phyloP scores from a whole-genome alignment of 2,329 filamentous ascomycete genomes.

The Helminthosporium solani region DNA sequence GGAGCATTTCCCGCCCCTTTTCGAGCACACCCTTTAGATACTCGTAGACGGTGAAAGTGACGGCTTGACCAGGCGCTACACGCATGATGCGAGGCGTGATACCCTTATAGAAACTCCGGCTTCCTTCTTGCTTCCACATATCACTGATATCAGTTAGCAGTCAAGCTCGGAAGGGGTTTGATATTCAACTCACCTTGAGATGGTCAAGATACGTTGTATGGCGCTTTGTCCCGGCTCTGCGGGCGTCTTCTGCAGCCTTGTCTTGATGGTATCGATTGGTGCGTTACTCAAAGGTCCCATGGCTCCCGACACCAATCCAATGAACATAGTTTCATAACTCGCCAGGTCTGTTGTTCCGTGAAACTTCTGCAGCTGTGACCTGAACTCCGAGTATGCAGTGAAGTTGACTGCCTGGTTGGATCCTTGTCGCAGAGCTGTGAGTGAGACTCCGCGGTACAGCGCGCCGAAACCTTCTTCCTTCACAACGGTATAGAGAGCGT shows the following conservation, averaged over 20 bases:
- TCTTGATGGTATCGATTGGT: slow-evolving; percentile 99
- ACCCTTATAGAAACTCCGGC: slow-evolving; percentile 97
- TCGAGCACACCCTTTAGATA: slow-evolving; percentile 53
- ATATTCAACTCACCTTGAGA: slow-evolving; percentile 61
- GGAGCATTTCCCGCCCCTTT: slow-evolving; percentile 48
- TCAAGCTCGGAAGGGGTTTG: too few species aligned
- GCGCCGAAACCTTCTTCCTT: slow-evolving; percentile 86
- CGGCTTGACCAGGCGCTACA: slow-evolving; percentile 90
- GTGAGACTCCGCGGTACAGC: slow-evolving; percentile 87
- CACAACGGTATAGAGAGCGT: slow-evolving; percentile 80
- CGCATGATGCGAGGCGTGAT: slow-evolving; percentile 98
- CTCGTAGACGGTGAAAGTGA: slow-evolving; percentile 64
- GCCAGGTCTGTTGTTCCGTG: slow-evolving; percentile 77
- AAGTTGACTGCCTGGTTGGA: slow-evolving; percentile 96
- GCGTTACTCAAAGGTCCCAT: slow-evolving; percentile 97
- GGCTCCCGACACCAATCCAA: slow-evolving; percentile 87
- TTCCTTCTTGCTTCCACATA: slow-evolving; percentile 78
- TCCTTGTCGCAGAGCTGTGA: slow-evolving; percentile 91
- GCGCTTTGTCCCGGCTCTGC: slow-evolving; percentile 80
- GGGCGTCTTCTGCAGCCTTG: slow-evolving; percentile 85
- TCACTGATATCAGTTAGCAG: slow-evolving; percentile 32
- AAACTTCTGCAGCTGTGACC: slow-evolving; percentile 69
- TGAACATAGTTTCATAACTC: slow-evolving; percentile 84
- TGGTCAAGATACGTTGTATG: slow-evolving; percentile 72
- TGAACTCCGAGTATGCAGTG: slow-evolving; percentile 94